phyloP scores from a whole-genome alignment of 306 rosid species.

The Cyclanthera cordifolia region DNA sequence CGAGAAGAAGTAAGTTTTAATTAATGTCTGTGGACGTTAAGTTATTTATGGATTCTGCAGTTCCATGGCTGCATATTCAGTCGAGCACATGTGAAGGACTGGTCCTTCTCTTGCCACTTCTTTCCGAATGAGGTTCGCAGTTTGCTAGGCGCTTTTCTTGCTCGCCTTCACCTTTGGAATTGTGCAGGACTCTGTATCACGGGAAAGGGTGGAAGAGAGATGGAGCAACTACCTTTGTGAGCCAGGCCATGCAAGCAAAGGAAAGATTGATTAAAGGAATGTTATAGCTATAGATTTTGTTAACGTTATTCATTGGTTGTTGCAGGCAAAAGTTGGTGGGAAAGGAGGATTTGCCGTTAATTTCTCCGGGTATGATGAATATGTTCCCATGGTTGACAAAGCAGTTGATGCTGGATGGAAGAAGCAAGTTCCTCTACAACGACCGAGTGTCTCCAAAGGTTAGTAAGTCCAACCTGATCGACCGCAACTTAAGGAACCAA shows the following conservation, averaged over 20 bases:
- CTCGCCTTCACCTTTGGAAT: too few relatives aligned
- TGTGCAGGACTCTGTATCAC: too few relatives aligned
- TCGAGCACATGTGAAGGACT: too few relatives aligned
- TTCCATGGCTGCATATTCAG: too few relatives aligned
- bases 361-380: conserved; percentile 76
- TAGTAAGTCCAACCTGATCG: conserved; percentile 8
- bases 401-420: conserved; percentile 82
- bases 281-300: not conserved
- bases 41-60: too few relatives aligned
- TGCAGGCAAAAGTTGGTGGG: conserved; percentile 63
- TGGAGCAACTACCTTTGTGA: too few relatives aligned
- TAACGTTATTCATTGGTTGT: not conserved
- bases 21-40: not conserved
- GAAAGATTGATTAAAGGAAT: too few relatives aligned
- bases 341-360: conserved; percentile 46
- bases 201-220: too few relatives aligned
- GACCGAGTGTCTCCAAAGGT: conserved; percentile 53
- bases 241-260: too few relatives aligned
- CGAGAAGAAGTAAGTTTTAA: conserved; percentile 71
- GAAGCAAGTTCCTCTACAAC: conserved; percentile 47
- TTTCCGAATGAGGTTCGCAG: too few relatives aligned
- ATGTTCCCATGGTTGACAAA: conserved; percentile 95
- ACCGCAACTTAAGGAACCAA: not conserved
- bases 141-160: too few relatives aligned
- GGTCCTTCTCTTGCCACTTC: too few relatives aligned